These are phyloP conservation scores for Amorphotheca resinae DNA, from an alignment of 495 filamentous ascomycete species.

Conservation along the genomic window DNA sequence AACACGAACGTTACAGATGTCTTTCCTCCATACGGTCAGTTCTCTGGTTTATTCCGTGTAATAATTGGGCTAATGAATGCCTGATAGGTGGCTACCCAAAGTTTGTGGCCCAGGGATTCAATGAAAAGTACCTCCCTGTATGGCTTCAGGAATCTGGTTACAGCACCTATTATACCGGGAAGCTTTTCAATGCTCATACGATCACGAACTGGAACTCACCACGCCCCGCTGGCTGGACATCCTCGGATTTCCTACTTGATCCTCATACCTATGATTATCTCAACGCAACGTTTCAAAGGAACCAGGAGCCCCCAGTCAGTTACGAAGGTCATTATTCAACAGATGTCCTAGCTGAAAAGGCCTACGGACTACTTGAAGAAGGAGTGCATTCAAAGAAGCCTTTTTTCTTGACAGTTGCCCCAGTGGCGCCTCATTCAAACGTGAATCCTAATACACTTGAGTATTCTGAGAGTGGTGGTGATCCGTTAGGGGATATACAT, in stretches of 20 bases:
- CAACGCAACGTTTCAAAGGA: constrained; percentile 50
- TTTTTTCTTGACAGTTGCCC: constrained; percentile 51
- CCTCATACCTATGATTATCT: constrained; percentile 54
- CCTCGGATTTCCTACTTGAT: constrained; percentile 53
- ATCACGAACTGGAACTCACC: constrained; percentile 43
- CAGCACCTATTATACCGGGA: constrained; percentile 55
- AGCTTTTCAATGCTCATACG: constrained; percentile 51
- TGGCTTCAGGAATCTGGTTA: constrained; percentile 56
- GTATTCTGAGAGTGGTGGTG: background rate
- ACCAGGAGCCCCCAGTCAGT: constrained; percentile 39
- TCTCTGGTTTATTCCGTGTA: constrained; percentile 1
- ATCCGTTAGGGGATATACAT: background rate
- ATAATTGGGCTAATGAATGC: background rate
- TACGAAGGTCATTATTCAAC: constrained; percentile 44
- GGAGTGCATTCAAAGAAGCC: constrained; percentile 39
- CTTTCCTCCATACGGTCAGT: constrained; percentile 40
- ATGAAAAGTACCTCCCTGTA: constrained; percentile 49
- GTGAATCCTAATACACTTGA: constrained; percentile 23
- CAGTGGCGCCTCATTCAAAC: constrained; percentile 51
- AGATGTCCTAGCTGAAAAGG: constrained; percentile 50
- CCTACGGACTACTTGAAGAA: constrained; percentile 48
- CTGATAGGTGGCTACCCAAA: constrained; percentile 49
- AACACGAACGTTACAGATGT: constrained; percentile 64
- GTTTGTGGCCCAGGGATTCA: constrained; percentile 48
- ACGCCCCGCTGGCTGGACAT: constrained; percentile 38